phyloP scores from a whole-genome alignment of 306 rosid species.

The Comarum palustre region DNA sequence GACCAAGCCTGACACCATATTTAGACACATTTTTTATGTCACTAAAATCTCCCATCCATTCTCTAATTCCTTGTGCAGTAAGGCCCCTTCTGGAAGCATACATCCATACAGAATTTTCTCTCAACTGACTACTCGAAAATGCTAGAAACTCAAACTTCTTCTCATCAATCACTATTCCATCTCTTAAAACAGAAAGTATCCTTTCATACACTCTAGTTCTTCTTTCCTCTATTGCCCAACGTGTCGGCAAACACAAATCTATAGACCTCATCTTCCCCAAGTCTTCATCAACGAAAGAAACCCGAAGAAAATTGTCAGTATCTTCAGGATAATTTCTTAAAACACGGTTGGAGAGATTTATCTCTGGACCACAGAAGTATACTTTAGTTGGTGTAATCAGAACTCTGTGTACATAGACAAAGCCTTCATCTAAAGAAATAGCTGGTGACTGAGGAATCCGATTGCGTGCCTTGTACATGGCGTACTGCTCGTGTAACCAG shows the following conservation, averaged over 20 bases:
- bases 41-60: too few relatives aligned
- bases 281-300: slow-evolving; percentile 49
- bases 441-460: slow-evolving; percentile 23
- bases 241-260: slow-evolving; percentile 21
- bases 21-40: too few relatives aligned
- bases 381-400: slow-evolving; percentile 38
- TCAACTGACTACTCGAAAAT: too few relatives aligned
- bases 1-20: too few relatives aligned
- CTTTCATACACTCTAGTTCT: too few relatives aligned
- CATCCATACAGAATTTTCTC: too few relatives aligned
- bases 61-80: too few relatives aligned
- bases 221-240: neutral
- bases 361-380: slow-evolving; percentile 46
- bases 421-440: slow-evolving; percentile 37
- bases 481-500: slow-evolving; percentile 12
- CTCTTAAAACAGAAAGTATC: too few relatives aligned
- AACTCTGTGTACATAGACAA: slow-evolving; percentile 39
- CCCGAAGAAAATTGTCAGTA: slow-evolving; percentile 40
- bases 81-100: too few relatives aligned
- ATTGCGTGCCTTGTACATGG: neutral
- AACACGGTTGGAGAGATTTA: slow-evolving; percentile 44
- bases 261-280: slow-evolving; percentile 28
- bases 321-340: slow-evolving; percentile 32
- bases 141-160: too few relatives aligned
- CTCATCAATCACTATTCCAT: too few relatives aligned